Evolutionary conservation across 2,329 filamentous ascomycete genomes (phyloP).

Genomic region (Uncinocarpus reesii): DNA sequence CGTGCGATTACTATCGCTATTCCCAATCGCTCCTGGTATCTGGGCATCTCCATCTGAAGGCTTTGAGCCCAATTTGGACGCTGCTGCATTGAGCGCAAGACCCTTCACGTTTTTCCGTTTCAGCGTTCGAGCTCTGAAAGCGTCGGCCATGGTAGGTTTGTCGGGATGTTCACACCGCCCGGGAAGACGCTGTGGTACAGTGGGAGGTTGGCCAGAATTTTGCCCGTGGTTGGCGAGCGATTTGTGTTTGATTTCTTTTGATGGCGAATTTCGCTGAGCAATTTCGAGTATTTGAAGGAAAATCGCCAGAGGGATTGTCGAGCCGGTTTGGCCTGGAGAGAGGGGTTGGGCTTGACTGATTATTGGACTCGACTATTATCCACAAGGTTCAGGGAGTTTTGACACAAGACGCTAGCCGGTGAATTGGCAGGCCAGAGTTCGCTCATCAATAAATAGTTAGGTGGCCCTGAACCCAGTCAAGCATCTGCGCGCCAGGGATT

Average conservation of each 20-base stretch:
- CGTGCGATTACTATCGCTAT: conserved; percentile 49
- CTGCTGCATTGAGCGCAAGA: conserved; percentile 70
- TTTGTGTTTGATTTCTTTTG: background rate
- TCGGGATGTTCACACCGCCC: background rate
- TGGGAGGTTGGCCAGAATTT: background rate
- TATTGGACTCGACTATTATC: conserved; percentile 1
- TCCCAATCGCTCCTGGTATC: conserved; percentile 49
- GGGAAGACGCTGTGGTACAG: background rate
- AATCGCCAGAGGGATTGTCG: background rate
- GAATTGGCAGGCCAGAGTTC: background rate
- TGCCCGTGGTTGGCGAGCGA: background rate
- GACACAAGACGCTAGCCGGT: conserved; percentile 8
- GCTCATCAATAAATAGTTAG: background rate
- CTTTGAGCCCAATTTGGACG: conserved; percentile 57
- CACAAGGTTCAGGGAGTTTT: conserved; percentile 11
- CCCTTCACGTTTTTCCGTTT: conserved; percentile 99
- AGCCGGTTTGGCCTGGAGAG: conserved; percentile 1
- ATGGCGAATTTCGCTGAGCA: background rate
- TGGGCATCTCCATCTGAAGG: conserved; percentile 63
- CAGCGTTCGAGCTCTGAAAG: conserved; percentile 64
- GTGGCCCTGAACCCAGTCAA: background rate
- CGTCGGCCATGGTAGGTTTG: conserved; percentile 44
- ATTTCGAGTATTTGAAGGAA: background rate
- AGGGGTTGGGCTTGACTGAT: conserved; percentile 4
- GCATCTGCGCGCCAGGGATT: background rate